These are phyloP conservation scores for Cyclocybe cylindracea DNA, from an alignment of 768 basidiomycete species.

Conservation along the genomic window DNA sequence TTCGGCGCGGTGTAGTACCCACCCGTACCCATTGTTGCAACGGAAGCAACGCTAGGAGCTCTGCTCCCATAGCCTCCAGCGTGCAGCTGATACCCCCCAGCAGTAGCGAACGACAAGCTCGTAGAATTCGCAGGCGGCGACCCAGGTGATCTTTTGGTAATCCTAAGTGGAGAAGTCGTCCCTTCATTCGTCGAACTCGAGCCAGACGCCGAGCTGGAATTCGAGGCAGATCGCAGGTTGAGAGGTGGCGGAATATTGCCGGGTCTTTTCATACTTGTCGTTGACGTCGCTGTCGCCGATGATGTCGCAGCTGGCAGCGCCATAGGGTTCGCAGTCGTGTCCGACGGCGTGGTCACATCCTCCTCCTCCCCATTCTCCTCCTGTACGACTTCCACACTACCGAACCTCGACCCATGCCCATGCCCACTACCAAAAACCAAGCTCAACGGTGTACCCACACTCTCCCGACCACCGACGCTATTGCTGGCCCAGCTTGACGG, in stretches of 20 bases:
- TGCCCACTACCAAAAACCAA: too few species aligned
- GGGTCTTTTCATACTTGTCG: slow-evolving; percentile 11
- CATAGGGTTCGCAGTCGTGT: neutral
- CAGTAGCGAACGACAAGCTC: neutral
- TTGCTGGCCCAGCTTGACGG: too few species aligned
- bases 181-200: too few species aligned
- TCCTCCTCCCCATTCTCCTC: too few species aligned
- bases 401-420: too few species aligned
- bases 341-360: too few species aligned
- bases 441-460: too few species aligned
- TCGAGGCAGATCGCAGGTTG: slow-evolving; percentile 4
- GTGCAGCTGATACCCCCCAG: neutral
- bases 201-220: neutral
- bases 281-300: slow-evolving; percentile 9
- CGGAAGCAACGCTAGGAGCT: neutral
- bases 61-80: neutral
- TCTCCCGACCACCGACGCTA: too few species aligned
- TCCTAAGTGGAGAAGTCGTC: slow-evolving; percentile 22
- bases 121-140: slow-evolving; percentile 2
- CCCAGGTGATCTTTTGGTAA: slow-evolving; percentile 26
- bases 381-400: too few species aligned
- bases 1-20: too few species aligned
- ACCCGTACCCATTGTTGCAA: too few species aligned
- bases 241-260: slow-evolving; percentile 15
- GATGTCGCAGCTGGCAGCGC: neutral